Evolutionary conservation across 225 moss, liverwort and hornwort genomes (phyloP).

Genomic region (Ulota crispa): DNA sequence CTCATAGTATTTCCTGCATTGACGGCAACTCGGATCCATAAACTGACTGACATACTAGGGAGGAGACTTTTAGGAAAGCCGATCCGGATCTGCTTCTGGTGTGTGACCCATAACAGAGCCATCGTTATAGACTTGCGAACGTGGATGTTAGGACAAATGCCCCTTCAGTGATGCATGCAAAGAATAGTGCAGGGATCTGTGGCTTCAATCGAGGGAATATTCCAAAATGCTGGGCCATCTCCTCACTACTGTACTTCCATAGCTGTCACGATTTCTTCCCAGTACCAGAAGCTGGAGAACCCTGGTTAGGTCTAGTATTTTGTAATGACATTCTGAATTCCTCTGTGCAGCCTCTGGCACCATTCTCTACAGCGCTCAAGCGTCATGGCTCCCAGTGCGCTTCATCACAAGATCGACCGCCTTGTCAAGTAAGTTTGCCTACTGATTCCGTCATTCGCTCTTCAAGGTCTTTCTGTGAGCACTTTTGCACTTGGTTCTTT

Average conservation of each 20-base stretch:
- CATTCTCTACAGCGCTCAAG: not conserved
- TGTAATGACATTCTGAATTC: not conserved
- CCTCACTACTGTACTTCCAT: not conserved
- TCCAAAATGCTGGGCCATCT: not conserved
- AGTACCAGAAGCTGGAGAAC: not conserved
- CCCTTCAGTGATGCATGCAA: constrained; percentile 17
- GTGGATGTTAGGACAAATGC: not conserved
- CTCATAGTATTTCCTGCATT: not conserved
- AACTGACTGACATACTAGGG: not conserved
- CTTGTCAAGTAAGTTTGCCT: constrained; percentile 24
- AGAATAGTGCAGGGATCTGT: not conserved
- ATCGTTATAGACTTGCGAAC: not conserved
- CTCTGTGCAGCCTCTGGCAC: not conserved
- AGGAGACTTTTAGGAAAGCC: not conserved
- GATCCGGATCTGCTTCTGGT: not conserved
- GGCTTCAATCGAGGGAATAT: constrained; percentile 1
- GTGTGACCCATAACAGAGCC: not conserved
- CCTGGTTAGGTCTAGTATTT: not conserved
- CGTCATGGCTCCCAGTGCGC: constrained; percentile 25
- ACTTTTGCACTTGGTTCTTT: not conserved
- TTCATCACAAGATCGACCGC: constrained; percentile 29
- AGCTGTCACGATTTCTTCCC: not conserved
- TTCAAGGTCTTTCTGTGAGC: not conserved
- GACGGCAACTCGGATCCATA: not conserved
- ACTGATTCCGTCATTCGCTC: not conserved